Evolutionary conservation across 2,329 filamentous ascomycete genomes (phyloP), one percentile per base, ranked within the genome.

Genomic region (Hansfordia pulvinata): DNA sequence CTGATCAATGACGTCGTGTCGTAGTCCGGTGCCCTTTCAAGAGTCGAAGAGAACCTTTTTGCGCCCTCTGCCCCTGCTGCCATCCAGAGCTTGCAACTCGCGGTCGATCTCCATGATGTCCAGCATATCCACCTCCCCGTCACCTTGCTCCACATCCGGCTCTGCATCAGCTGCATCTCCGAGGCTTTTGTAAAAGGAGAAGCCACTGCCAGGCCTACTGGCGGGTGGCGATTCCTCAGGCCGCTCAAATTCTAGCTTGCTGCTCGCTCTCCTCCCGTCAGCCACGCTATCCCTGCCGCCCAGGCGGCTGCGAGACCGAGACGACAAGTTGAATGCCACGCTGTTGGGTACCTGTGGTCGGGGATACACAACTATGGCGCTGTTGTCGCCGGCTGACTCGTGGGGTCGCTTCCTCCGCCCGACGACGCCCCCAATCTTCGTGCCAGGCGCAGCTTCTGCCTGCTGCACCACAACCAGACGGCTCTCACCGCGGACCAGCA

Each of bases 101-200:
- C 67, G 62, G 37, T 77, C 72, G 40, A 77, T 73, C 37, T 71
- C 69, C 60, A 74, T 67, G 23, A 77, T 70, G 42, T 75, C 70
- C 37, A 77, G 54, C 56, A 74, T 65, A 46, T 74, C 69, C 17
- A 59, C 56, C 41, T 74, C 69, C 9, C 72, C 56, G 30, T 73
- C 60, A 17, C 69, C 53, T 15, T 54, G 52, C 13, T 60, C 52
- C 26, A 66, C 61, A 9, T 36, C 31, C 18, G 62, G 57, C 13
- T 53, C 52, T 6, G 53, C 47, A 30, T 73, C 67, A 3, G 69
- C 69, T 2, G 69, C 69, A 2, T 54, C 59, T 25, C 52, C 57
- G 17, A 74, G 42, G 11, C 55, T 63, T 22, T 61, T 57, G 19
- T 57, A 56, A 35, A 74, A 73, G 11, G 59, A 53, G 17, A 71